phyloP scores from a whole-genome alignment of 2,329 filamentous ascomycete genomes.

The Rutstroemia sp. region DNA sequence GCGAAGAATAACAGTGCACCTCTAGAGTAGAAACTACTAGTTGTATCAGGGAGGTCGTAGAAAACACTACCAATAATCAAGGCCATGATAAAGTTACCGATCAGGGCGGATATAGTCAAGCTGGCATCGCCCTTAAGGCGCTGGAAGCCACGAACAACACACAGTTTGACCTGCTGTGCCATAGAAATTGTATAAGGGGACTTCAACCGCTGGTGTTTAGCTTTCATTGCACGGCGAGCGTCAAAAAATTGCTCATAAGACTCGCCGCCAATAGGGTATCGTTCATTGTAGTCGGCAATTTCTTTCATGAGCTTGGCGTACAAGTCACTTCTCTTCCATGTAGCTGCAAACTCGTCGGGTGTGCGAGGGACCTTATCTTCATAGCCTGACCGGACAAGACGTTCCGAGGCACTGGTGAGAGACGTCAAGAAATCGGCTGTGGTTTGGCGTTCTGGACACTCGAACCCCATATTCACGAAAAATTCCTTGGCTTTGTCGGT shows the following conservation, averaged over 20 bases:
- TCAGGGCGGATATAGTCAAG: constrained; percentile 9
- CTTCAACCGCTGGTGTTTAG: constrained; percentile 45
- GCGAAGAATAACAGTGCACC: constrained; percentile 60
- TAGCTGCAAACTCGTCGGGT: constrained; percentile 56
- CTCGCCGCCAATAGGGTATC: constrained; percentile 33
- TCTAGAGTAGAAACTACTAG: constrained; percentile 50
- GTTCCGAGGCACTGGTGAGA: constrained; percentile 55
- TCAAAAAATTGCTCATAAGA: constrained; percentile 41
- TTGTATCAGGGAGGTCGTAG: constrained; percentile 46
- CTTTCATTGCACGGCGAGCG: constrained; percentile 40
- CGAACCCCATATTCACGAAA: constrained; percentile 63
- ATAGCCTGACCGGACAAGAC: constrained; percentile 46
- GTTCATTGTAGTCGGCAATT: constrained; percentile 9
- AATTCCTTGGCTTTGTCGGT: constrained; percentile 56
- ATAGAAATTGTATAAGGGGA: not conserved
- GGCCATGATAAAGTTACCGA: constrained; percentile 39
- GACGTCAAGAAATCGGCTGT: constrained; percentile 65
- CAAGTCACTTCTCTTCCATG: constrained; percentile 38
- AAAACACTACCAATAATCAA: constrained; percentile 57
- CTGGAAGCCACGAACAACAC: constrained; percentile 70
- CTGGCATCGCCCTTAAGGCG: constrained; percentile 49
- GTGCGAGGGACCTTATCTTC: constrained; percentile 54
- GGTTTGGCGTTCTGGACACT: constrained; percentile 51
- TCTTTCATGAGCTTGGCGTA: constrained; percentile 35
- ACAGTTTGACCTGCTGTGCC: constrained; percentile 68